These are phyloP conservation scores for Microdochium paspali DNA, from an alignment of 2,329 filamentous ascomycete species.

Conservation along the genomic window DNA sequence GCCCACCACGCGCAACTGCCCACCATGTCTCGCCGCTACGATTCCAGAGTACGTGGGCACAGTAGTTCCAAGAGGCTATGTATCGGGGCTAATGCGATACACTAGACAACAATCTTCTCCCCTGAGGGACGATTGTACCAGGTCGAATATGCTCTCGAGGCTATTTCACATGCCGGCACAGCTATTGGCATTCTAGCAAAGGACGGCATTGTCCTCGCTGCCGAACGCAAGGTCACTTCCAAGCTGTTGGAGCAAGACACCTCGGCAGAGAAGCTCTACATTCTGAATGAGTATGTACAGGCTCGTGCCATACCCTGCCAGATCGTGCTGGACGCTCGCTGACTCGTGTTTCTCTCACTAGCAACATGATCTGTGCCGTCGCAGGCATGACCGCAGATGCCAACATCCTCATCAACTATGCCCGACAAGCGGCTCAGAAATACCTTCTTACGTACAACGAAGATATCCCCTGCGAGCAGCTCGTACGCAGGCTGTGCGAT, in stretches of 20 bases:
- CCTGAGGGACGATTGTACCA: conserved; percentile 97
- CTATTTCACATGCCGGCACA: conserved; percentile 96
- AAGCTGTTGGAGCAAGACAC: conserved; percentile 99
- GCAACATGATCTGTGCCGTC: conserved; percentile 99
- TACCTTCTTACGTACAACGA: conserved; percentile 99
- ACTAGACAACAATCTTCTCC: conserved; percentile 97
- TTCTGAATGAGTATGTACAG: conserved; percentile 78
- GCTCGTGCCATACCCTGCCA: too few relatives aligned
- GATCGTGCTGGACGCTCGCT: neutral
- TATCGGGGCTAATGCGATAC: neutral
- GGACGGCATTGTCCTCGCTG: conserved; percentile 96
- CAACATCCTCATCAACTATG: conserved; percentile 99
- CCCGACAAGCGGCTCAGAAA: conserved; percentile 89
- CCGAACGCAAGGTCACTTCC: conserved; percentile 97
- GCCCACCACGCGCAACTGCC: conserved; percentile 4
- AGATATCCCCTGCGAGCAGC: conserved; percentile 98
- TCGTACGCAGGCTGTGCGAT: conserved; percentile 92
- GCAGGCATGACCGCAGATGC: conserved; percentile 98
- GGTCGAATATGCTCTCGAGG: conserved; percentile 98
- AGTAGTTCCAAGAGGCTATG: conserved; percentile 1
- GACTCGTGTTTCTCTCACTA: conserved; percentile 24
- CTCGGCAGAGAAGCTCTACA: conserved; percentile 99
- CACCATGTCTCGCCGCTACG: conserved; percentile 91
- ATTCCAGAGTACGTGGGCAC: conserved; percentile 72
- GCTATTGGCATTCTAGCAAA: conserved; percentile 94